These are phyloP conservation scores for Wickerhamomyces ciferrii DNA, from an alignment of 805 yeast species.

Conservation along the genomic window DNA sequence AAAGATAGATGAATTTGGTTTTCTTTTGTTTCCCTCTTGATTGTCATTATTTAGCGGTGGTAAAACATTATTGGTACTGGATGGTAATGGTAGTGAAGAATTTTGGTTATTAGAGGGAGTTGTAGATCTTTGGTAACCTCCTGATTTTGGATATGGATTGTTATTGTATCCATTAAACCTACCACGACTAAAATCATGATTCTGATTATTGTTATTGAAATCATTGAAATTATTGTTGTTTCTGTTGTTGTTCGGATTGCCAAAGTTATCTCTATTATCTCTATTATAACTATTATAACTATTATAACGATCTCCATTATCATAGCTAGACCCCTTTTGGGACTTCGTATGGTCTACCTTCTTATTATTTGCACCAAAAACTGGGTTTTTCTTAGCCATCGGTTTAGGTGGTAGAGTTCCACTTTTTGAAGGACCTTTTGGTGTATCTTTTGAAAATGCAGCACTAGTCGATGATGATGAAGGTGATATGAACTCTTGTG, in stretches of 20 bases:
- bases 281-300: too few relatives aligned
- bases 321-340: too few relatives aligned
- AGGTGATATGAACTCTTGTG: background rate
- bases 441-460: background rate
- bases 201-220: too few relatives aligned
- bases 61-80: background rate
- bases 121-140: too few relatives aligned
- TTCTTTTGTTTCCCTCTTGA: background rate
- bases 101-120: background rate
- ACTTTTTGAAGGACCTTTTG: background rate
- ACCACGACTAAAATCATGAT: too few relatives aligned
- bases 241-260: background rate
- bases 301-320: too few relatives aligned
- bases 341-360: background rate
- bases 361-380: background rate
- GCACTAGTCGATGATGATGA: background rate
- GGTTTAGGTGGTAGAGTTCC: background rate
- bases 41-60: background rate
- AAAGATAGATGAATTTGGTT: background rate
- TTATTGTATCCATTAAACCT: too few relatives aligned
- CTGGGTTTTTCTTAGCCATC: background rate
- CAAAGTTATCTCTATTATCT: too few relatives aligned
- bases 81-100: background rate
- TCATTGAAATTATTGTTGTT: too few relatives aligned
- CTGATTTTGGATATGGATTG: too few relatives aligned